Evolutionary conservation across 2,329 filamentous ascomycete species (phyloP), one percentile per base, ranked within the genome.

Genomic region (Paradendryphiella salina): DNA sequence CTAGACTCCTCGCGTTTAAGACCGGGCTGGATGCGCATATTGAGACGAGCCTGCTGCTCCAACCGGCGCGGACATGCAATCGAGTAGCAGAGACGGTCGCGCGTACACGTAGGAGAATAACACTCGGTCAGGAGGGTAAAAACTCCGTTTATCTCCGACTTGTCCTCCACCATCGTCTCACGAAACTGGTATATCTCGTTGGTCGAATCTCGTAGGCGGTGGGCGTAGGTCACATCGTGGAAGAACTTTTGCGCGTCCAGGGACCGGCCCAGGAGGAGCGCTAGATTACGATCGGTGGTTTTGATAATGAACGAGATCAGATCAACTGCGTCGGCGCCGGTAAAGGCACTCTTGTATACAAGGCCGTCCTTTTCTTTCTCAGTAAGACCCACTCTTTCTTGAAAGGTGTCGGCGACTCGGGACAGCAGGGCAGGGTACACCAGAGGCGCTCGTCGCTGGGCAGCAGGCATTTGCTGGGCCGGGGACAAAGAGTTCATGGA

Each of bases 191-290:
- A 99, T 73, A 99, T 89, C 74, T 99, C 94, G 43, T 87, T 88
- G 33, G 87, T 84, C n/a, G 93, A 95, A 74, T 99, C 94, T 74
- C 94, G 88, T 65, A 99, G 78, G 39, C 94, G 85, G 74, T 99
- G 94, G 65, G 96, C 93, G 74, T 99, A 99, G 0, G 93, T 96
- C 42, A 97, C 94, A 80, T 99, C 94, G 77, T 99, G 94, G 72
- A 99, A 99, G 77, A 96, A 96, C 72, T 97, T 97, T 70, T 99
- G 94, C 18, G 94, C 94, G 75, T 99, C 94, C 54, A 99, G 78
- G 34, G 94, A 91, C 69, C 94, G 85, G 56, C 94, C 94, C 13
- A 99, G 79, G 8, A 99, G 83, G 40, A 99, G 79, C 9, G 94
- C 94, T 54, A 99, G 79, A 70, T 99, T 99, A 52, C 94, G 85